Evolutionary conservation across 768 basidiomycete genomes (phyloP).

Genomic region (Glaciozyma antarctica): DNA sequence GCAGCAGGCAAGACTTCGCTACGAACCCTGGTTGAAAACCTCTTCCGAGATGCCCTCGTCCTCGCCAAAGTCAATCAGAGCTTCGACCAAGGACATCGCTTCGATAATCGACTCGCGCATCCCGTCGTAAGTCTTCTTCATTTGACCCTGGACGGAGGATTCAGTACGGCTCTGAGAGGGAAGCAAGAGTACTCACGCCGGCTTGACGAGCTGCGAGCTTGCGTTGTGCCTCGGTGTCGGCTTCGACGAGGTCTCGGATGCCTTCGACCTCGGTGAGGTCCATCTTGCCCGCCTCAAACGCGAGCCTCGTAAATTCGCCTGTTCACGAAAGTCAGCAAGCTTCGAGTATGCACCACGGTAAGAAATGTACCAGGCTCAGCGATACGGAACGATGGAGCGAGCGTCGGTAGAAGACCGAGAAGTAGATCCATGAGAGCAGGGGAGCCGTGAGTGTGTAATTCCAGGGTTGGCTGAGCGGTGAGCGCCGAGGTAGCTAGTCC

Average conservation of each 20-base stretch:
- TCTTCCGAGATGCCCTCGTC: constrained; percentile 81
- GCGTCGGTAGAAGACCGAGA: constrained; percentile 49
- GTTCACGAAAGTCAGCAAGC: neutral
- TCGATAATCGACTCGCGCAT: constrained; percentile 59
- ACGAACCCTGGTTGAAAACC: constrained; percentile 45
- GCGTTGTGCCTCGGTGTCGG: constrained; percentile 75
- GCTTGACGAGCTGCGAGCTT: constrained; percentile 60
- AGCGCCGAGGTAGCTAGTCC: constrained; percentile 63
- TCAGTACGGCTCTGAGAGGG: neutral
- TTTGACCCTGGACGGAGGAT: constrained; percentile 49
- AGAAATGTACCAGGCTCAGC: constrained; percentile 54
- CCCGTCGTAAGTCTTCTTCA: constrained; percentile 53
- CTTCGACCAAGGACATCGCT: constrained; percentile 70
- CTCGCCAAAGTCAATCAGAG: constrained; percentile 87
- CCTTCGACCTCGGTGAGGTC: constrained; percentile 86
- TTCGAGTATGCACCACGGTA: neutral
- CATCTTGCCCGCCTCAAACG: constrained; percentile 67
- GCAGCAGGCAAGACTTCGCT: too few species aligned
- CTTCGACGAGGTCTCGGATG: constrained; percentile 73
- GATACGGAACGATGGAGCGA: constrained; percentile 56
- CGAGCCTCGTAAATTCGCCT: constrained; percentile 76
- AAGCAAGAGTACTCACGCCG: constrained; percentile 47
- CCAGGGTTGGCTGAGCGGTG: constrained; percentile 71
- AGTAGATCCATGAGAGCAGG: constrained; percentile 66
- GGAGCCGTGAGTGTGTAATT: constrained; percentile 80